Base-by-base conservation (phyloP, 371 early-diverging fungal genomes). In the Mycotypha africana region DNA sequence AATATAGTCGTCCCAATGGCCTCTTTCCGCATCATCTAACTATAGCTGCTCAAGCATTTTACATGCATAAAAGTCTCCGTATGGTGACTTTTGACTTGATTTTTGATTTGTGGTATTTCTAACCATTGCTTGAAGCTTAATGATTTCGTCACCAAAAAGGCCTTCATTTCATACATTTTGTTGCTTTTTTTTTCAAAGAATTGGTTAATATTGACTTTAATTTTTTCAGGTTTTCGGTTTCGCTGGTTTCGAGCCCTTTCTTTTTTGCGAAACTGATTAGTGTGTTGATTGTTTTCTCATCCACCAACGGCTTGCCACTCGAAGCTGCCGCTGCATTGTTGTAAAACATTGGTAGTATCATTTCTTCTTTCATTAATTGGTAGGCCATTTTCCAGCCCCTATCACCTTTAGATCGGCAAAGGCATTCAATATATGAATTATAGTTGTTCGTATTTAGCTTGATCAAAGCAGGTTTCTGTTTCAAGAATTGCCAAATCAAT, bases 401-500 rank as follows among this genome's bases (percentile, higher is more conserved):
- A 23, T 58, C 38, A 5, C 58, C 62, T 10, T 42, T 44, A 22
- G 28, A 32, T 31, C 74, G 56, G 45, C 74, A 70, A 2, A 74
- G 48, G 20, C 62, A 67, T 39, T 74, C 75, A 6, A 74, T 59
- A 39, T 66, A 74, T 1, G 75, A 70, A 20, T 52, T 66, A 33
- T 61, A 70, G 31, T 68, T 66, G 34, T 70, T 70, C 28, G 61
- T 59, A 25, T 70, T 67, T 1, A 68, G 39, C 2, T 43, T 32
- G 19, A 67, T 62, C 0, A 47, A 24, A 3, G 38, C 19, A 4
- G 32, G 46, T 15, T 59, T 49, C 8, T 34, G 49, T 16, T 58
- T 49, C 10, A 68, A 28, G 24, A 28, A 51, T 3, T 49, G 26
- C 74, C 70, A 70, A 25, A 74, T 66, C 7, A 25, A 47, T 0